Percentiles rank a stretch among this genome's conserved stretches.
phyloP scores from a whole-genome alignment of 495 filamentous ascomycete species.

The Monascus purpureus region DNA sequence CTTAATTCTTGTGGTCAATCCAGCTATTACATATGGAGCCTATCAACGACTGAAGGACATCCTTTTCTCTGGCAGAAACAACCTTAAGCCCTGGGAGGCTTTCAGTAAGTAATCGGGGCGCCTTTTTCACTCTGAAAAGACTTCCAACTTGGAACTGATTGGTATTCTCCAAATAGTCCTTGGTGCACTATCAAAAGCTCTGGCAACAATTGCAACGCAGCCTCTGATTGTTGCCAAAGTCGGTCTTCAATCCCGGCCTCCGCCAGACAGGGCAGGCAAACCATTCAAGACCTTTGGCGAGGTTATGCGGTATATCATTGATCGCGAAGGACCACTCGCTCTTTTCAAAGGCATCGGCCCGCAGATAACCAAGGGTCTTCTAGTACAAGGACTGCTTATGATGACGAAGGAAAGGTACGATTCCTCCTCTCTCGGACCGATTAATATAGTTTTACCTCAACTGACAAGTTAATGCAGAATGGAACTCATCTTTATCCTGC shows the following conservation, averaged over 20 bases:
- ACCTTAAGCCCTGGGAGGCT: conserved; percentile 72
- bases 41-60: conserved; percentile 80
- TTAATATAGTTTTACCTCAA: no score
- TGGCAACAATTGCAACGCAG: conserved; percentile 88
- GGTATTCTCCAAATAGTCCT: conserved; percentile 42
- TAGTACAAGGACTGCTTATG: conserved; percentile 95
- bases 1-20: conserved; percentile 91
- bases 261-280: conserved; percentile 70
- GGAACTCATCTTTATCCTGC: conserved; percentile 76
- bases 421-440: no score
- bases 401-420: conserved; percentile 96
- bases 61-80: conserved; percentile 64
- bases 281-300: conserved; percentile 91
- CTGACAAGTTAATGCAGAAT: no score
- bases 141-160: no score
- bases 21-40: conserved; percentile 94
- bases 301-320: conserved; percentile 83
- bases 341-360: conserved; percentile 96
- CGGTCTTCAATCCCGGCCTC: conserved; percentile 83
- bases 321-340: conserved; percentile 69
- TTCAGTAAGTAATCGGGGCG: conserved; percentile 51
- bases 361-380: conserved; percentile 80
- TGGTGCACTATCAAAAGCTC: conserved; percentile 80
- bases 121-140: no score
- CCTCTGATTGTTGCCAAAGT: conserved; percentile 98